phyloP scores from a whole-genome alignment of 768 basidiomycete species.

The Pleurotus pulmonarius region DNA sequence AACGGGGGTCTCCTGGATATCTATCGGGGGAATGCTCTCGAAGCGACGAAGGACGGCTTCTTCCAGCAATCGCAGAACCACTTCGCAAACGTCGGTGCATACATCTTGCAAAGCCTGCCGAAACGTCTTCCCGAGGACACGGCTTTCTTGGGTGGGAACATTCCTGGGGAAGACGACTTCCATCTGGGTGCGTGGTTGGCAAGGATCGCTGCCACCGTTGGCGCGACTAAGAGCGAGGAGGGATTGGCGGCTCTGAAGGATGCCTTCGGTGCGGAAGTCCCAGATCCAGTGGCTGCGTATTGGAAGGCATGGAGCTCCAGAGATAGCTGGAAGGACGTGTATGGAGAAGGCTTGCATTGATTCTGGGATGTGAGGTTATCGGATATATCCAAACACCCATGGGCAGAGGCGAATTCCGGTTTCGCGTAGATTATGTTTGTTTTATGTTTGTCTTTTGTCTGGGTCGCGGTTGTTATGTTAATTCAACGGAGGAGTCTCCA shows the following conservation, averaged over 20 bases:
- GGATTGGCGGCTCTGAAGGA: constrained; percentile 34
- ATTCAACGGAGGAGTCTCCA: constrained; percentile 16
- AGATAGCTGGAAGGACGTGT: constrained; percentile 43
- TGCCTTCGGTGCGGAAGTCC: constrained; percentile 31
- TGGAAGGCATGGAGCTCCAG: constrained; percentile 41
- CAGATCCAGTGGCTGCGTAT: constrained; percentile 35
- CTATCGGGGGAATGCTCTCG: constrained; percentile 33
- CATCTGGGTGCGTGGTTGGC: constrained; percentile 53
- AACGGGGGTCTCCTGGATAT: constrained; percentile 39
- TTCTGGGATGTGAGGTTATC: not conserved
- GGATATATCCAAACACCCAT: not conserved
- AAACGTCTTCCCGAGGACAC: constrained; percentile 29
- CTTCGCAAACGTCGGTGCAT: constrained; percentile 31
- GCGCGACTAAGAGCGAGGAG: constrained; percentile 31
- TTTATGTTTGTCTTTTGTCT: too few species aligned
- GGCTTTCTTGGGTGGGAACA: constrained; percentile 45
- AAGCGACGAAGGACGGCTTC: constrained; percentile 31
- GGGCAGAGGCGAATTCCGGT: too few species aligned
- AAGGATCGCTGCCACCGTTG: constrained; percentile 35
- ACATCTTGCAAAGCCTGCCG: constrained; percentile 37
- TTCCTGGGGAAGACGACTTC: constrained; percentile 52
- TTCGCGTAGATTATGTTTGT: too few species aligned
- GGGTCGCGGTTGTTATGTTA: constrained; percentile 7
- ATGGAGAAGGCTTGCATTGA: constrained; percentile 41
- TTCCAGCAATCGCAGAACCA: constrained; percentile 33